These are phyloP conservation scores for Tetradesmus lagerheimii DNA, from an alignment of 139 green algal genomes.

Conservation along the genomic window DNA sequence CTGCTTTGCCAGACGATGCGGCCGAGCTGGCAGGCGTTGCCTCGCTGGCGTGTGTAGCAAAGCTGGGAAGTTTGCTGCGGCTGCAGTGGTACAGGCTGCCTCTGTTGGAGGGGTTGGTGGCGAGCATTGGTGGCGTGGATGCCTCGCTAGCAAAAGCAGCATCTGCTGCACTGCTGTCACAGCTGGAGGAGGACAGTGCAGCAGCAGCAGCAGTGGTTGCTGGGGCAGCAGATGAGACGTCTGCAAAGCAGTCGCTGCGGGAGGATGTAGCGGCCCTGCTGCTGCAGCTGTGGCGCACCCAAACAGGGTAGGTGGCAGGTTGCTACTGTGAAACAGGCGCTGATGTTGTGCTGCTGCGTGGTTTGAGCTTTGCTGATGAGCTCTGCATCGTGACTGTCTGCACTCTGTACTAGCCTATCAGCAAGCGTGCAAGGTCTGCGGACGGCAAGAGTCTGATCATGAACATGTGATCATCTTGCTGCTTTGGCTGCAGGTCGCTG, in stretches of 20 bases:
- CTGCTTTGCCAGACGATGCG: slow-evolving; percentile 33
- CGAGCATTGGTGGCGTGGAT: slow-evolving; percentile 87
- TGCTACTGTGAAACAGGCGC: background rate
- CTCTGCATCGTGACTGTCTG: no score
- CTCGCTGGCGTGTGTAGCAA: slow-evolving; percentile 29
- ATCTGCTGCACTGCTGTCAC: slow-evolving; percentile 63
- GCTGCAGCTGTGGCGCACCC: slow-evolving; percentile 27
- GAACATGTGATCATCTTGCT: no score
- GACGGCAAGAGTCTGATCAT: no score
- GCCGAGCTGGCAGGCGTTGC: slow-evolving; percentile 34
- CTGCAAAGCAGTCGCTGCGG: background rate
- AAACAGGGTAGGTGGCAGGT: slow-evolving; percentile 17
- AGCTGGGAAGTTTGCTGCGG: slow-evolving; percentile 40
- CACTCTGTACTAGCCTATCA: no score
- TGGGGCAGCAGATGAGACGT: background rate
- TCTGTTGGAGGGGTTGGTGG: slow-evolving; percentile 82
- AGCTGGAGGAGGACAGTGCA: slow-evolving; percentile 37
- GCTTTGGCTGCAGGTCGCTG: slow-evolving; percentile 12
- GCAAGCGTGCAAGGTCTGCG: no score
- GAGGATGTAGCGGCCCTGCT: slow-evolving; percentile 4
- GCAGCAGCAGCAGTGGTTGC: background rate
- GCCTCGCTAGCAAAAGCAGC: slow-evolving; percentile 65
- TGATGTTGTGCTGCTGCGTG: no score
- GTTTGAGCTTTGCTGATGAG: no score
- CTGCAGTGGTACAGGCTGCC: slow-evolving; percentile 37